phyloP scores from a whole-genome alignment of 169 alveolate genomes.

The Plasmodium knowlesi region DNA sequence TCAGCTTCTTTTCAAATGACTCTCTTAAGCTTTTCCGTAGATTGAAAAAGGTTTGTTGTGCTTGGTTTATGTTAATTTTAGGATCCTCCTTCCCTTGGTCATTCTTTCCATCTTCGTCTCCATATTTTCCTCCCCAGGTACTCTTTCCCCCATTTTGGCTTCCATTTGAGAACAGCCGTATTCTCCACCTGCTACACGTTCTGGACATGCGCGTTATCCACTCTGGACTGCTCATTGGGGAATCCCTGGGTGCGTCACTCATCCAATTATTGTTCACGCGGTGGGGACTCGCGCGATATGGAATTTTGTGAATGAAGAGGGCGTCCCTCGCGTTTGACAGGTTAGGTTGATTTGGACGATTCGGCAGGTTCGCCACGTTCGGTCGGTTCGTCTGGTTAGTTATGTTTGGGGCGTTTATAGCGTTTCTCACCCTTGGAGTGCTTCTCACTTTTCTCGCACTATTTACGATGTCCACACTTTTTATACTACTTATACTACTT shows the following conservation, averaged over 20 bases:
- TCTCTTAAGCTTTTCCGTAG: slow-evolving; percentile 28
- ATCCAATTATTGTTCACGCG: not conserved
- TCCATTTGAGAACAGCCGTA: not conserved
- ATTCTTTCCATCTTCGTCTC: not conserved
- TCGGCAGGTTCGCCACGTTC: not conserved
- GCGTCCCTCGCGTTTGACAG: not conserved
- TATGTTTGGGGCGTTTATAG: not conserved
- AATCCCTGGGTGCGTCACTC: not conserved
- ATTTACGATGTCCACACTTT: not conserved
- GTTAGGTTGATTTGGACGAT: not conserved
- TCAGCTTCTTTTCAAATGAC: not conserved
- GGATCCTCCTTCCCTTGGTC: not conserved
- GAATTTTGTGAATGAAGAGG: not conserved
- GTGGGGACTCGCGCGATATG: not conserved
- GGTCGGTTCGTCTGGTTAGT: not conserved
- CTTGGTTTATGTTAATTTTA: not conserved
- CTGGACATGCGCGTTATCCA: not conserved
- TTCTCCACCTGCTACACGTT: not conserved
- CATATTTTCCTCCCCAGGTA: not conserved
- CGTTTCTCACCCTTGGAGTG: not conserved
- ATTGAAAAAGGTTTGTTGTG: not conserved
- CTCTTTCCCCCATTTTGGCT: not conserved
- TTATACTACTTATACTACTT: not conserved
- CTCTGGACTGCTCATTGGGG: not conserved
- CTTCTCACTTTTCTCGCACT: not conserved